These are phyloP conservation scores for Venturia asperata DNA, from an alignment of 2,329 filamentous ascomycete genomes.

Conservation along the genomic window DNA sequence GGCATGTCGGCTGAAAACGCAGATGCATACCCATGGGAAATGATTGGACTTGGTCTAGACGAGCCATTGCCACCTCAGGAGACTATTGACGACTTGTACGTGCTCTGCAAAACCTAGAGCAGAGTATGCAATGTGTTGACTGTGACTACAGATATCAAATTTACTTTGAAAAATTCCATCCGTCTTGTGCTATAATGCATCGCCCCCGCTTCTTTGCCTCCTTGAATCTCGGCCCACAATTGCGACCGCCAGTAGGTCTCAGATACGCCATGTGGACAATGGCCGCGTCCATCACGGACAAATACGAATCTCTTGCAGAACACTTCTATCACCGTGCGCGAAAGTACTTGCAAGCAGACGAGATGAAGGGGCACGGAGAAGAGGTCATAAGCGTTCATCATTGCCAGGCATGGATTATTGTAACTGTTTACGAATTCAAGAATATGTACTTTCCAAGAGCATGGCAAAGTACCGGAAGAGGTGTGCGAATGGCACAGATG, in stretches of 20 bases:
- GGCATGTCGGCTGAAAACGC: slow-evolving; percentile 15
- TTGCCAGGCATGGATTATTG: slow-evolving; percentile 74
- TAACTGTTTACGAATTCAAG: slow-evolving; percentile 86
- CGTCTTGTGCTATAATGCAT: slow-evolving; percentile 81
- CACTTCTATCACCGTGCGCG: slow-evolving; percentile 84
- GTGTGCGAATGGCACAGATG: slow-evolving; percentile 79
- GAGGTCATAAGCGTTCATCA: slow-evolving; percentile 78
- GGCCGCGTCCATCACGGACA: slow-evolving; percentile 78
- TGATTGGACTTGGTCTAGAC: slow-evolving; percentile 73
- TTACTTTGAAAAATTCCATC: slow-evolving; percentile 87
- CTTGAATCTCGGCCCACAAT: slow-evolving; percentile 79
- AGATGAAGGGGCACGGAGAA: slow-evolving; percentile 88
- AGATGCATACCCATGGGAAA: slow-evolving; percentile 66
- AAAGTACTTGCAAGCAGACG: slow-evolving; percentile 84
- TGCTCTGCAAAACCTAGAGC: slow-evolving; percentile 17
- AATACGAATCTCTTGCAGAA: slow-evolving; percentile 70
- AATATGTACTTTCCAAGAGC: slow-evolving; percentile 95
- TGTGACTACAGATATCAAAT: slow-evolving; percentile 57
- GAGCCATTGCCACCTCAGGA: slow-evolving; percentile 73
- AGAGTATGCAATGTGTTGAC: slow-evolving; percentile 1
- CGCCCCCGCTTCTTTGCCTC: slow-evolving; percentile 78
- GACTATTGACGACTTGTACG: slow-evolving; percentile 77
- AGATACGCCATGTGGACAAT: slow-evolving; percentile 96
- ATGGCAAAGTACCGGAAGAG: slow-evolving; percentile 84
- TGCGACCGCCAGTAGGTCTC: slow-evolving; percentile 78